phyloP scores from a whole-genome alignment of 208 protist genomes.

The Herpetomonas samuelpessoai region DNA sequence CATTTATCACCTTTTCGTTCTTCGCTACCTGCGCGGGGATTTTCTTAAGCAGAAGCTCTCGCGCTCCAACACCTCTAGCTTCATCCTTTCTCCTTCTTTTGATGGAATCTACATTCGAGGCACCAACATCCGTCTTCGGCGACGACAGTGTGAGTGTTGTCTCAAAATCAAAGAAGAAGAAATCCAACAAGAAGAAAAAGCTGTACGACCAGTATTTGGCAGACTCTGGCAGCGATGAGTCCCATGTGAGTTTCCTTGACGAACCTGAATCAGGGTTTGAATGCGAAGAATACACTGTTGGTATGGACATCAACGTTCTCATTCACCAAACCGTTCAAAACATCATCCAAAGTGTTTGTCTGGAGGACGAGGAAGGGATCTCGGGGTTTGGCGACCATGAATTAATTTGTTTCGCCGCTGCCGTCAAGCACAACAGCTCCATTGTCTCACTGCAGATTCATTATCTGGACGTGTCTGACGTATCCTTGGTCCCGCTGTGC shows the following conservation, averaged over 20 bases:
- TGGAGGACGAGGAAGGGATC: slow-evolving; percentile 58
- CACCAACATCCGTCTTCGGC: no score
- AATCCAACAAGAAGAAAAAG: slow-evolving; percentile 27
- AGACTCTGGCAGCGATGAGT: slow-evolving; percentile 62
- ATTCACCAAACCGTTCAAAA: slow-evolving; percentile 80
- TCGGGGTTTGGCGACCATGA: slow-evolving; percentile 67
- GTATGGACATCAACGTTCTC: slow-evolving; percentile 80
- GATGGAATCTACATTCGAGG: no score
- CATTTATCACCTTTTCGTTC: no score
- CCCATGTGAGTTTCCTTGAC: slow-evolving; percentile 15
- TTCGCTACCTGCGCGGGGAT: no score
- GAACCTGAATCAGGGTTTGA: slow-evolving; percentile 32
- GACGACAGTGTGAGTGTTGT: no score
- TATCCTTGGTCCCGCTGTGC: slow-evolving; percentile 75
- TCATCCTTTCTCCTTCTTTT: no score
- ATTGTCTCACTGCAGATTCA: slow-evolving; percentile 81
- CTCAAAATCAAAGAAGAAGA: slow-evolving; percentile 21
- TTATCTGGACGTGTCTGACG: slow-evolving; percentile 72
- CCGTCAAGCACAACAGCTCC: slow-evolving; percentile 75
- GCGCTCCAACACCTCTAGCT: no score
- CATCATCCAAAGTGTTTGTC: slow-evolving; percentile 66
- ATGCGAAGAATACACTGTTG: slow-evolving; percentile 52
- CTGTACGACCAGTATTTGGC: slow-evolving; percentile 74
- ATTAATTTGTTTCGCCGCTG: slow-evolving; percentile 72
- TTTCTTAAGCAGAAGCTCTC: no score